Conservation (phyloP, 805 yeast species). For the Lipomyces sp. region DNA sequence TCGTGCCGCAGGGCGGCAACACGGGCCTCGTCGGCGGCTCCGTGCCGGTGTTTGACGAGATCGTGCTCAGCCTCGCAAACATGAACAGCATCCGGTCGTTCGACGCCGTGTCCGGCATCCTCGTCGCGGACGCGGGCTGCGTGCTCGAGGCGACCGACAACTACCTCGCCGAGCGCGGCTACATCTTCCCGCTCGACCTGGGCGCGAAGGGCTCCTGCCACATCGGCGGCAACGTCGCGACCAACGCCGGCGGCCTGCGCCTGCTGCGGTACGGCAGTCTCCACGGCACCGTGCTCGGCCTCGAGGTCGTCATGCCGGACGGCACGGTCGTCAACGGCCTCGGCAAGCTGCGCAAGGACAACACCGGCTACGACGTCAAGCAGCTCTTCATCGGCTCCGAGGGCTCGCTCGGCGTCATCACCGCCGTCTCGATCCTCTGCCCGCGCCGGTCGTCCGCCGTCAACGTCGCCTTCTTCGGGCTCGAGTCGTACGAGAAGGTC, state of each 20-base stretch:
- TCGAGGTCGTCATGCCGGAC: constrained; percentile 89
- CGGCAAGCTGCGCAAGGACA: constrained; percentile 86
- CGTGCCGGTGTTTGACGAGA: constrained; percentile 87
- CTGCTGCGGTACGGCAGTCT: constrained; percentile 83
- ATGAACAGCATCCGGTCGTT: constrained; percentile 78
- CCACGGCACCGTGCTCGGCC: constrained; percentile 87
- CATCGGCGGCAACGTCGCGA: constrained; percentile 91
- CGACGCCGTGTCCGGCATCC: constrained; percentile 76
- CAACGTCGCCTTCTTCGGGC: constrained; percentile 85
- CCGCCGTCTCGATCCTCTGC: constrained; percentile 85
- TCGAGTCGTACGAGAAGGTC: constrained; percentile 77
- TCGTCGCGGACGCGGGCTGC: constrained; percentile 88
- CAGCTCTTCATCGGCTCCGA: constrained; percentile 92
- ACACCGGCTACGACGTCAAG: constrained; percentile 90
- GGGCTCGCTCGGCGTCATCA: constrained; percentile 86
- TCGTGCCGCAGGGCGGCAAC: constrained; percentile 97
- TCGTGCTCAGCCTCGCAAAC: constrained; percentile 64
- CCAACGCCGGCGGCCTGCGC: constrained; percentile 94
- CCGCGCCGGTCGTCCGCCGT: constrained; percentile 83
- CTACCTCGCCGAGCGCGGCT: constrained; percentile 72
- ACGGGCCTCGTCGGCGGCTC: constrained; percentile 93
- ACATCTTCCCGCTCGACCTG: constrained; percentile 86
- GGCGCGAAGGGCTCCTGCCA: constrained; percentile 98
- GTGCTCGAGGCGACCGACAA: constrained; percentile 82
- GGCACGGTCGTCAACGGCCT: constrained; percentile 78